phyloP scores from a whole-genome alignment of 352 stramenopile genomes.

The Pythium sp. region DNA sequence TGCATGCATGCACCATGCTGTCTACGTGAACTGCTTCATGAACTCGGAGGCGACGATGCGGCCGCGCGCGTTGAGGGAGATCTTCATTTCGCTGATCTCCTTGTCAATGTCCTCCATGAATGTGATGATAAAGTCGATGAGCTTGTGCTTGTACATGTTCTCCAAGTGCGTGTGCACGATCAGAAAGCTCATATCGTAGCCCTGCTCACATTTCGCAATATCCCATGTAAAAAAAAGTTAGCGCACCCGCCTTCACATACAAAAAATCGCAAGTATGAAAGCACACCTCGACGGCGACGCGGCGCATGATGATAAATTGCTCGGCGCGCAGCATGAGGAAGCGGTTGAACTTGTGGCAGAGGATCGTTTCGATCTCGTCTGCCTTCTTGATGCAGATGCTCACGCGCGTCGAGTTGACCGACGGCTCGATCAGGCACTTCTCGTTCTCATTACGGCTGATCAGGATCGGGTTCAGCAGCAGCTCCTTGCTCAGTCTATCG shows the following conservation, averaged over 20 bases:
- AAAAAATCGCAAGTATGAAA: not conserved
- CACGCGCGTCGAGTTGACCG: slow-evolving; percentile 94
- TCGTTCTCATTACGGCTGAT: slow-evolving; percentile 94
- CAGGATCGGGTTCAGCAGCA: slow-evolving; percentile 92
- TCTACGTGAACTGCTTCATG: slow-evolving; percentile 91
- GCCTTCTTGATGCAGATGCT: slow-evolving; percentile 96
- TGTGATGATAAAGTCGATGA: slow-evolving; percentile 97
- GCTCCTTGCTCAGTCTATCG: slow-evolving; percentile 85
- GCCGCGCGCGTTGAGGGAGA: slow-evolving; percentile 92
- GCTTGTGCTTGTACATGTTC: slow-evolving; percentile 96
- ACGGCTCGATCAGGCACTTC: slow-evolving; percentile 93
- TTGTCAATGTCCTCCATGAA: slow-evolving; percentile 99
- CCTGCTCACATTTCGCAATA: not conserved
- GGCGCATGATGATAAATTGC: slow-evolving; percentile 94
- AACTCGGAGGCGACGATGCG: slow-evolving; percentile 93
- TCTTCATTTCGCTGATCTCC: slow-evolving; percentile 98
- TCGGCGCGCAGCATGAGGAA: slow-evolving; percentile 96
- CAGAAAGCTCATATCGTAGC: slow-evolving; percentile 95
- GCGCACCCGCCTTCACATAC: too few relatives aligned
- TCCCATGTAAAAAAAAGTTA: not conserved
- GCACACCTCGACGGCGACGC: slow-evolving; percentile 77
- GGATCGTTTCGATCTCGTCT: slow-evolving; percentile 92
- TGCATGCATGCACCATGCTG: not conserved
- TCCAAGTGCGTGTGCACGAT: slow-evolving; percentile 94
- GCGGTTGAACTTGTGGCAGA: slow-evolving; percentile 94